These are phyloP conservation scores for Dictyostelium brefeldianum DNA, from an alignment of 78 protist genomes.

Conservation along the genomic window DNA sequence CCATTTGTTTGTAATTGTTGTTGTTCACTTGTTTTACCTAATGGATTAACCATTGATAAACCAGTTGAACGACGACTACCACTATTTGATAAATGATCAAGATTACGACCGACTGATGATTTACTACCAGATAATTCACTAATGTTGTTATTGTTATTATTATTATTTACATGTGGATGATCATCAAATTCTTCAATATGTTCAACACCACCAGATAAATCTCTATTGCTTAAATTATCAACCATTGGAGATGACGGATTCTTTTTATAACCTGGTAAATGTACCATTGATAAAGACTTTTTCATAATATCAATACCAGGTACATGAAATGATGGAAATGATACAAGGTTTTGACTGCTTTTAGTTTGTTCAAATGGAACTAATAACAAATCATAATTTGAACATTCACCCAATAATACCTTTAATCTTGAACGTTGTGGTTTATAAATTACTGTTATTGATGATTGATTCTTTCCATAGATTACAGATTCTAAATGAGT, in stretches of 20 bases:
- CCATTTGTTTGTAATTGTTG: too few species aligned
- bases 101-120: neutral
- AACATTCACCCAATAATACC: slow-evolving; percentile 24
- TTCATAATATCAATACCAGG: slow-evolving; percentile 73
- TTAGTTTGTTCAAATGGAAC: slow-evolving; percentile 48
- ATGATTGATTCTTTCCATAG: slow-evolving; percentile 22
- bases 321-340: slow-evolving; percentile 24
- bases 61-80: neutral
- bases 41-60: neutral
- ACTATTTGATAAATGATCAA: neutral
- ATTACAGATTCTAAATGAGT: slow-evolving; percentile 44
- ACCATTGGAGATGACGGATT: neutral
- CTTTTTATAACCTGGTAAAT: slow-evolving; percentile 38
- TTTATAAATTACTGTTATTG: slow-evolving; percentile 42
- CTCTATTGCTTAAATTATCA: neutral
- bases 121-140: neutral
- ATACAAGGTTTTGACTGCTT: neutral
- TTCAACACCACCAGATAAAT: neutral
- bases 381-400: slow-evolving; percentile 35
- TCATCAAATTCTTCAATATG: slow-evolving; percentile 20
- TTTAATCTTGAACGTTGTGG: slow-evolving; percentile 25
- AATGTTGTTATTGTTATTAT: too few species aligned
- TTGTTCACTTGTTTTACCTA: neutral
- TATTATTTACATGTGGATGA: slow-evolving; percentile 16
- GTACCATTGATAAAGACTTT: slow-evolving; percentile 60